Evolutionary conservation across 2,329 filamentous ascomycete genomes (phyloP).

Genomic region (Chaetomiaceae sp.): DNA sequence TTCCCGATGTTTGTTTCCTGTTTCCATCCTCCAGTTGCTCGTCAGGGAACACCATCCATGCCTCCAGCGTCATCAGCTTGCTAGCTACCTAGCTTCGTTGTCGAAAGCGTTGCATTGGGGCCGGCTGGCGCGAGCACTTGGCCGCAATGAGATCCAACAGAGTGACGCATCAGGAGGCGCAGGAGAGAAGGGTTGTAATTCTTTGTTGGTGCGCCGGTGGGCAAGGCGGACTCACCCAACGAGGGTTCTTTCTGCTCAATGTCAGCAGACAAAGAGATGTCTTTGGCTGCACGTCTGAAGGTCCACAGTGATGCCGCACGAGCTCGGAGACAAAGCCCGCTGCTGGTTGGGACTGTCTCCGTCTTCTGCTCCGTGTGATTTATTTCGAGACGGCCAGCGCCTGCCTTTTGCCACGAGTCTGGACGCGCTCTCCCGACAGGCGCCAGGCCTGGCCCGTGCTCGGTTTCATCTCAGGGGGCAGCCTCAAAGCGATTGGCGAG

Average conservation of each 20-base stretch:
- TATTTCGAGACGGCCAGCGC: conserved; percentile 6
- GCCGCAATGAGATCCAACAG: too few relatives aligned
- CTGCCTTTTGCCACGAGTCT: conserved; percentile 1
- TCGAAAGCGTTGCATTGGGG: too few relatives aligned
- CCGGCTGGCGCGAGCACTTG: too few relatives aligned
- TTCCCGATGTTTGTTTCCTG: conserved; percentile 4
- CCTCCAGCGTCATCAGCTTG: background rate
- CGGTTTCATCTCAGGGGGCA: conserved; percentile 23
- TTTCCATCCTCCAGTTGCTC: conserved; percentile 4
- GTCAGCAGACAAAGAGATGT: background rate
- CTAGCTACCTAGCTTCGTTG: too few relatives aligned
- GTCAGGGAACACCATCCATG: background rate
- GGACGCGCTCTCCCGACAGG: conserved; percentile 14
- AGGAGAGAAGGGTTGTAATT: too few relatives aligned
- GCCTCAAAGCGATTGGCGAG: conserved; percentile 21
- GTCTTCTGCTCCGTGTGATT: conserved; percentile 7
- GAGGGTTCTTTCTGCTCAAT: too few relatives aligned
- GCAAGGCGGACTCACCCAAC: too few relatives aligned
- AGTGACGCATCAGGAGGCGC: too few relatives aligned
- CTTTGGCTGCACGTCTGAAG: background rate
- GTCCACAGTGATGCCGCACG: background rate
- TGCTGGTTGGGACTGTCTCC: too few relatives aligned
- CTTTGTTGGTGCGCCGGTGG: too few relatives aligned
- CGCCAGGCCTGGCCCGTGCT: conserved; percentile 22
- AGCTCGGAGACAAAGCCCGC: conserved; percentile 1